Base-by-base conservation (phyloP, 495 filamentous ascomycete species). In the Xylaria acuta region DNA sequence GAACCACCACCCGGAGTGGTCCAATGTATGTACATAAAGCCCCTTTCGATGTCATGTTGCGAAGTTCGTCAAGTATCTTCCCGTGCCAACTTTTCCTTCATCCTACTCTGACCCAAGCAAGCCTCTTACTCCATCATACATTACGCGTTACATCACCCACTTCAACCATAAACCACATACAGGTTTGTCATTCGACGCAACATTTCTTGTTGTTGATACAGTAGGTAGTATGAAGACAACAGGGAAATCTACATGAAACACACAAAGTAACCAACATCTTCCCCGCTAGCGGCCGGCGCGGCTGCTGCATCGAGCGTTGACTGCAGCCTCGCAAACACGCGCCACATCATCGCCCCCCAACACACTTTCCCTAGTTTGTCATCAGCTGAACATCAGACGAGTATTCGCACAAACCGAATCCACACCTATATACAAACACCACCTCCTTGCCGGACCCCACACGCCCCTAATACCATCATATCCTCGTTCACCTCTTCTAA, bases 1-100 rank as follows among this genome's bases (percentile, higher is more conserved):
- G 71, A 88, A 85, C 68, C 89, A 91, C 73, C 89, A 91, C 73
- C 88, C 89, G 1, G 89, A 90, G 71, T 90, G 89, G 88, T 87
- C 87, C 14, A 91, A 91, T 76, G 88, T 90, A 80, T 74, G 82
- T 74, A 40, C 40, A 47, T 11, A 59, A 47, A 41, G 38, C 67
- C 53, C 59, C 27, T 67, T 51, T 69, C 34, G 58, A 71, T 40
- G 53, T 18, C 49, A 64, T 73, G 56, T 54, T 65, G 69, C 62
- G 47, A 65, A 40, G 25, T 36, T 49, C 41, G 4, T 11, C 40
- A 22, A 20, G 2, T 49, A 25, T 65, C 43, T n/a, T 53, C 27
- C 4, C 11, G 25, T 32, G 12, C 45, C 47, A 40, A 2, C 5
- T 47, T 22, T 40, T 12, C 45, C 27, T 67, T 20, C 64, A 27